Base-by-base conservation (phyloP, 345 rosid species). In the Anastatica hierochuntica region DNA sequence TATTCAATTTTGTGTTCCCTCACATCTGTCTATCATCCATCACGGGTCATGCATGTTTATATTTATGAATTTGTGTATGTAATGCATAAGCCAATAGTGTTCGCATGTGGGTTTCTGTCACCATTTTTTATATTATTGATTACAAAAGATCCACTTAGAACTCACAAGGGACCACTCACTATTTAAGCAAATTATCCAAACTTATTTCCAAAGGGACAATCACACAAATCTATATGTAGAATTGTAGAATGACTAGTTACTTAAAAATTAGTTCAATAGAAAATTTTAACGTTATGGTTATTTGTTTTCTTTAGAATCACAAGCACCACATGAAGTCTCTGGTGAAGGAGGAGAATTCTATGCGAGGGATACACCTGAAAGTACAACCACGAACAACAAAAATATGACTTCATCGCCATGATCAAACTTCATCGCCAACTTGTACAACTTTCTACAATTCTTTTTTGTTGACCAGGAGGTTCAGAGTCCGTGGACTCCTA, bases 51-150 rank as follows among this genome's bases (percentile, higher is more conserved):
- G 56, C 26, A 59, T 59, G 37, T 47, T 39, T 48, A 36, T 36
- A 15, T 47, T 23, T 58, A 47, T 23, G 43, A 9, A 12, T 40
- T 17, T 58, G 38, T 46, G 43, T 20, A 19, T 34, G 42, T 19
- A 35, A 24, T 31, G 29, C 47, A 31, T 44, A 67, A 59, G n/a
- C 55, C 33, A 36, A 59, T 59, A 66, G 61, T 66, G 66, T 51
- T 30, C 44, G 65, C 66, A 66, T 66, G 65, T 66, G 71, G 47
- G 55, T 59, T 57, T 59, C 66, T 66, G 61, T 46, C 61, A 45
- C 56, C 33, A n/a, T n/a, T 38, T 59, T 66, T 52, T 19, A 27
- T 66, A 30, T 66, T 31, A 66, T 51, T 59, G 71, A 45, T 58
- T 30, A n/a, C 39, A 30, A 26, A 39, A 66, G 53, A 53, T 66